Evolutionary conservation across 495 filamentous ascomycete genomes (phyloP).

Genomic region (Trichoderma parareesei): DNA sequence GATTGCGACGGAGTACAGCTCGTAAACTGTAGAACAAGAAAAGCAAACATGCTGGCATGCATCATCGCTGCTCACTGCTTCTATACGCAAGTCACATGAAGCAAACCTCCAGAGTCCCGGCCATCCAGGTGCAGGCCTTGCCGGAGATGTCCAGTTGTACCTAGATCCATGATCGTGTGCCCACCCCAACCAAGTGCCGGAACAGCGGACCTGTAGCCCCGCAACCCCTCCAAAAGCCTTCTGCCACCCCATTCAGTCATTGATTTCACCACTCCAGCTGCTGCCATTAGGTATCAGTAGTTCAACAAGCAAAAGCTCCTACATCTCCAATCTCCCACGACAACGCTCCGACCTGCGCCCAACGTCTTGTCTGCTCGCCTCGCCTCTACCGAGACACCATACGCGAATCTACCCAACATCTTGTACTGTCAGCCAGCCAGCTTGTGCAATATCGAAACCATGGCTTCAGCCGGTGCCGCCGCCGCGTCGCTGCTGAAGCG

Average conservation of each 20-base stretch:
- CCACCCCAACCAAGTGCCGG: neutral
- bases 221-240: neutral
- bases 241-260: neutral
- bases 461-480: slow-evolving; percentile 21
- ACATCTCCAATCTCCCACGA: too few species aligned
- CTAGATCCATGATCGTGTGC: neutral
- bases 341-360: too few species aligned
- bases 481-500: slow-evolving; percentile 70
- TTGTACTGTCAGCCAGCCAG: neutral
- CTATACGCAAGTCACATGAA: neutral
- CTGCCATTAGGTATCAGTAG: too few species aligned
- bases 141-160: neutral
- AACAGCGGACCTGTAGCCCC: neutral
- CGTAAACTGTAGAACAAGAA: too few species aligned
- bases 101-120: neutral
- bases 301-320: too few species aligned
- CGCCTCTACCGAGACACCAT: too few species aligned
- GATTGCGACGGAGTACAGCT: too few species aligned
- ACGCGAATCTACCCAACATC: neutral
- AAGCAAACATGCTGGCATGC: too few species aligned
- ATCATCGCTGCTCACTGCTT: neutral
- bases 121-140: slow-evolving; percentile 1
- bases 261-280: too few species aligned
- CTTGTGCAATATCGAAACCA: neutral
- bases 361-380: too few species aligned